Conservation (phyloP, 208 protist genomes). For the Crithidia sp. region DNA sequence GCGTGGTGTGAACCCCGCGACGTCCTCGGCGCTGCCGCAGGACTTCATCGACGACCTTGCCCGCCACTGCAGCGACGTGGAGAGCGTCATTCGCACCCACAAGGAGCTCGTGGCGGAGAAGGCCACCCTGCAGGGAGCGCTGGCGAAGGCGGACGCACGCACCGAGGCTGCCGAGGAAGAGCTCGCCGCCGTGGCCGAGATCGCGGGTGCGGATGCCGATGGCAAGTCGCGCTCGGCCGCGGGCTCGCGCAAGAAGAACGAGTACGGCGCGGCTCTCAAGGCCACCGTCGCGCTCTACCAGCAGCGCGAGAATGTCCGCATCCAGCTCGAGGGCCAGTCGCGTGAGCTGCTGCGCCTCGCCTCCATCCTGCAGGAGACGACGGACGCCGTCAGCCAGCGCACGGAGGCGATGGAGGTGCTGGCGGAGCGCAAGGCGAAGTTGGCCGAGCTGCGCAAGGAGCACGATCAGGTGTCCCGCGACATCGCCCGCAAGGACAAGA, state of each 20-base stretch:
- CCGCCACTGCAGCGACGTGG: conserved; percentile 54
- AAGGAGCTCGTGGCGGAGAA: conserved; percentile 45
- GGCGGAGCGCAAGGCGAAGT: conserved; percentile 56
- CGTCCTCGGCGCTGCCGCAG: conserved; percentile 34
- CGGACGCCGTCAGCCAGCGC: conserved; percentile 53
- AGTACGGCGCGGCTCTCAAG: conserved; percentile 34
- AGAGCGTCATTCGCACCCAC: conserved; percentile 31
- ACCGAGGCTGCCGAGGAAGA: conserved; percentile 39
- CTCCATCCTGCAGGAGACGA: conserved; percentile 52
- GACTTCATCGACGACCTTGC: conserved; percentile 64
- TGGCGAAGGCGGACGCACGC: conserved; percentile 26
- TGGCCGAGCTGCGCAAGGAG: conserved; percentile 51
- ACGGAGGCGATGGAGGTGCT: conserved; percentile 55
- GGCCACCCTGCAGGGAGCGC: conserved; percentile 26
- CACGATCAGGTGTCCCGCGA: conserved; percentile 34
- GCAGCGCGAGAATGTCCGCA: conserved; percentile 49
- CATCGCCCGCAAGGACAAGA: conserved; percentile 53
- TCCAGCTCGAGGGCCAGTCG: conserved; percentile 47
- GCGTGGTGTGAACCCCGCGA: conserved; percentile 12
- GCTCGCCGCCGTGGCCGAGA: conserved; percentile 34
- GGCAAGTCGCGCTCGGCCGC: conserved; percentile 27
- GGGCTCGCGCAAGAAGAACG: conserved; percentile 40
- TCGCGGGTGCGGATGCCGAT: conserved; percentile 40
- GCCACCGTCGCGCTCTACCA: conserved; percentile 37
- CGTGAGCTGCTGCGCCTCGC: conserved; percentile 52